phyloP scores from a whole-genome alignment of 192 early-diverging fungal genomes.

The Kickxella alabastrina region DNA sequence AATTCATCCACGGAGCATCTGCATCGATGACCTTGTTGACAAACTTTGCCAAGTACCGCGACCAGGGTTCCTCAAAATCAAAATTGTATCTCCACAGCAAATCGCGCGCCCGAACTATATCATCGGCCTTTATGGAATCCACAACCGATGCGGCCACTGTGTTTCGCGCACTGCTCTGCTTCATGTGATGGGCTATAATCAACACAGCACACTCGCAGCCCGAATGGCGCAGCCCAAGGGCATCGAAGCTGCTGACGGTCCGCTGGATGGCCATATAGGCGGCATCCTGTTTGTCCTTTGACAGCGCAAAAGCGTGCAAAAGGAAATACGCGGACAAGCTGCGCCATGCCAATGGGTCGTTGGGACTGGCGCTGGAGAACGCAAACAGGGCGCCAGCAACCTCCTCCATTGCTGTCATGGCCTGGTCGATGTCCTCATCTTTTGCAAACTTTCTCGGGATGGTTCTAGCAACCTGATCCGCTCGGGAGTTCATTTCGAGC shows the following conservation, averaged over 20 bases:
- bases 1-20: constrained; percentile 19
- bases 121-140: constrained; percentile 9
- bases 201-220: constrained; percentile 25
- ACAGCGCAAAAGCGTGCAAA: constrained; percentile 18
- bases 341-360: not conserved
- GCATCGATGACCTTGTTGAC: constrained; percentile 4
- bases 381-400: constrained; percentile 24
- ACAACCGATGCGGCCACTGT: constrained; percentile 12
- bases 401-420: constrained; percentile 30
- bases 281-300: not conserved
- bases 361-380: not conserved
- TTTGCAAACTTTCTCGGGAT: constrained; percentile 41
- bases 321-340: constrained; percentile 15
- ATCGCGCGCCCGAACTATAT: constrained; percentile 18
- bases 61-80: constrained; percentile 24
- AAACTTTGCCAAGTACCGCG: constrained; percentile 21
- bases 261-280: constrained; percentile 7
- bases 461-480: not conserved
- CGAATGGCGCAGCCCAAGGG: constrained; percentile 10
- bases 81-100: constrained; percentile 10
- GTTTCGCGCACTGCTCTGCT: constrained; percentile 4
- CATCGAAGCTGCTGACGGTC: not conserved
- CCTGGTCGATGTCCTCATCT: constrained; percentile 37
- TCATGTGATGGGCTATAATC: constrained; percentile 26
- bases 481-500: not conserved